Base-by-base conservation (phyloP, 345 rosid species). In the Schrenkiella parvula region DNA sequence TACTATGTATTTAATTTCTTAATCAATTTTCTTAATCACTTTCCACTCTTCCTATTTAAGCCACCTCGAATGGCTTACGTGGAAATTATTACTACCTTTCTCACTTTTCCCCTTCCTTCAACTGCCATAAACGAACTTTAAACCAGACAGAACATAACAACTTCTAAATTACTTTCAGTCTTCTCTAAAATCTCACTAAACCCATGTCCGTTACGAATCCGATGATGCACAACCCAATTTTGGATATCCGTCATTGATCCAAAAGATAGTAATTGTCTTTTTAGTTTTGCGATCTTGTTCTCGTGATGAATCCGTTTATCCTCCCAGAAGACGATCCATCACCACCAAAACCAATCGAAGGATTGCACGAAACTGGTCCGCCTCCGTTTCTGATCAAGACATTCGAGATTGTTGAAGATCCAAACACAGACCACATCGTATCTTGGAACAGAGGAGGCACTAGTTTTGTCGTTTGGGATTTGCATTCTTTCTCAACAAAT, bases 371-470 rank as follows among this genome's bases (percentile, higher is more conserved):
- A 29, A 31, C 78, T 8, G 98, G 90, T 10, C 92, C 97, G 14
- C 89, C 97, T 38, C 97, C 98, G 19, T 93, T 93, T 72, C 83
- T 93, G 32, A 79, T 84, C 15, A 91, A 93, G 81, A 87, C 97
- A 10, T 91, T 81, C 39, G 98, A 93, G 50, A 85, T 93, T 82
- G 95, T 87, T 54, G 97, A 93, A 29, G 95, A 91, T 61, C 85
- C 84, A 6, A 71, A 50, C 57, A 88, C 90, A 1, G 86, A 89
- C 64, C 79, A 78, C 55, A 80, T 91, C 60, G 85, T 93, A 43
- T 89, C 93, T 38, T 93, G 98, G 98, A 84, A 85, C 82, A 80
- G 84, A 55, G 78, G 78, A 68, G 89, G 87, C 2, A 78, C 75
- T 48, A 85, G 83, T 56, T 85, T 85, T 57, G 64, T 81, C 62